phyloP scores from a whole-genome alignment of 352 stramenopile species.

The Phytophthora pinifolia region DNA sequence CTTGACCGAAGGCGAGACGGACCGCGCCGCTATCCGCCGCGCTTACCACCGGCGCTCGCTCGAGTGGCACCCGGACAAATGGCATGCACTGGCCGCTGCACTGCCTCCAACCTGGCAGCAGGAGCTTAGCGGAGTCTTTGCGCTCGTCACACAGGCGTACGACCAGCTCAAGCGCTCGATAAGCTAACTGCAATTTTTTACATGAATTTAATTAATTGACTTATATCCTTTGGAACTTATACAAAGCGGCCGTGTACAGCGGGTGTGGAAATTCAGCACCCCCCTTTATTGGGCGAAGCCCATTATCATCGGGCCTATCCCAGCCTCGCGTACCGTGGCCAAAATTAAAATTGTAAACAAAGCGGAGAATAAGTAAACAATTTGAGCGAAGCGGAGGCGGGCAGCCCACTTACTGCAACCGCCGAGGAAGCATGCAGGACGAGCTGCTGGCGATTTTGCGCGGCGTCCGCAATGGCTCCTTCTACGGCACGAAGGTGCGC shows the following conservation, averaged over 20 bases:
- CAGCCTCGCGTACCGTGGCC: too few relatives aligned
- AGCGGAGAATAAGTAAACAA: too few relatives aligned
- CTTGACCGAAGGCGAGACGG: constrained; percentile 40
- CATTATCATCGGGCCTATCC: too few relatives aligned
- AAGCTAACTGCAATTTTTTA: too few relatives aligned
- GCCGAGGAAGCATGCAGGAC: constrained; percentile 48
- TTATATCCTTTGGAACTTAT: too few relatives aligned
- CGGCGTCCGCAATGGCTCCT: constrained; percentile 84
- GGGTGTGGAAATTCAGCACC: too few relatives aligned
- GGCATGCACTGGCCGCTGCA: constrained; percentile 26
- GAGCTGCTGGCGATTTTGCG: constrained; percentile 70
- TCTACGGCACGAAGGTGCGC: constrained; percentile 90
- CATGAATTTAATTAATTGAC: too few relatives aligned
- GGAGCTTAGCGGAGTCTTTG: constrained; percentile 35
- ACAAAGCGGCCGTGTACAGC: too few relatives aligned
- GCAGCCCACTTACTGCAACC: too few relatives aligned
- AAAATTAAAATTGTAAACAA: too few relatives aligned
- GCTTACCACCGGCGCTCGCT: constrained; percentile 64
- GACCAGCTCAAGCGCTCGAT: constrained; percentile 34
- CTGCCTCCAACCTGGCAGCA: constrained; percentile 31
- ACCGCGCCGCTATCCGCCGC: constrained; percentile 44
- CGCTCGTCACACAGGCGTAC: constrained; percentile 52
- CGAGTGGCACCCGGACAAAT: constrained; percentile 78
- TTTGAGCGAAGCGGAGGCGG: too few relatives aligned
- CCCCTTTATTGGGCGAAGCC: too few relatives aligned